Base-by-base conservation (phyloP, 148 eudicot genomes). In the Rhododendron vialii region DNA sequence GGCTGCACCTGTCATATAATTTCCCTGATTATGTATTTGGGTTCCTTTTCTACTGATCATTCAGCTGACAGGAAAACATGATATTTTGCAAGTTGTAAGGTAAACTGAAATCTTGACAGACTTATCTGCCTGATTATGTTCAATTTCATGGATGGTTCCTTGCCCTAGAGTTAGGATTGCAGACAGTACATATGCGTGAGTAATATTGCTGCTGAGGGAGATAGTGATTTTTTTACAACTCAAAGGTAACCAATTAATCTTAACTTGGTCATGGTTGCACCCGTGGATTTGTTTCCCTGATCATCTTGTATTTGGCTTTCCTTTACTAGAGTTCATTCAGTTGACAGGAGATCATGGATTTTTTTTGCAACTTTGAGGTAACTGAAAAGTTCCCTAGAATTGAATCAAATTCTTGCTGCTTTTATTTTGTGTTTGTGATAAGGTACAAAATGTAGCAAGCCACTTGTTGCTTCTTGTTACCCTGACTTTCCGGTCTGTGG, bases 291-390 rank as follows among this genome's bases (percentile, higher is more conserved):
- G 22, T 83, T 81, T 55, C 63, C 82, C 67, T 55, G 48, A 57
- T 81, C 36, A 53, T 53, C 45, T 33, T 10, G 28, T 22, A 55
- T 11, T 53, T 81, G 71, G 83, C 45, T 80, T 80, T 18, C 10
- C 8, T 79, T n/a, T 80, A n/a, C 47, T 55, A 33, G 47, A 55
- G 67, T 33, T 35, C 20, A 20, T 20, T 55, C 45, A 33, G 67
- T 28, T 80, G 82, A 80, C 69, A 84, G 85, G 85, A 84, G 79
- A 71, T 48, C 45, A 67, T 83, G 59, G 59, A 45, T 14, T 47
- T 67, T 47, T 47, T 33, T 69, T 50, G 61, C 78, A 30, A 20
- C 80, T 20, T 20, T 48, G 18, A 84, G 80, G 85, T 84, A 84
- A 84, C 80, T n/a, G 41, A 45, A 43, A 55, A 18, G 43, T 43